These are phyloP conservation scores for Lasiosphaeris hirsuta DNA, from an alignment of 495 filamentous ascomycete genomes.

Conservation along the genomic window DNA sequence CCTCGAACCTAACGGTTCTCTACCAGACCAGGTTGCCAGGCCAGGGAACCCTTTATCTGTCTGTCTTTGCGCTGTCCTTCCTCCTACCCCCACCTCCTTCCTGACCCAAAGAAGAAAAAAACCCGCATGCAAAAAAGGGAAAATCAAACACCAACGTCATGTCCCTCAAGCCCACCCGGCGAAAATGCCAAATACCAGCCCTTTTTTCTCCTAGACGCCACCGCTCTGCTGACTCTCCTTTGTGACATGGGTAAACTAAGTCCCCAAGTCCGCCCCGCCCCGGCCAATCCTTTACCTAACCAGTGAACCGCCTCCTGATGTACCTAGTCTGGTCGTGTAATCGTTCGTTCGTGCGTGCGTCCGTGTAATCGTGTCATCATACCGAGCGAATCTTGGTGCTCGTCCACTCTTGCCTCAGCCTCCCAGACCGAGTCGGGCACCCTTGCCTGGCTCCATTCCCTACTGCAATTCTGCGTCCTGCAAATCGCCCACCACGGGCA, in stretches of 20 bases:
- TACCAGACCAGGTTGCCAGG: neutral
- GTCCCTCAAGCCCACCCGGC: neutral
- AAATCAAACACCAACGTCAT: neutral
- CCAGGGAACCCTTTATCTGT: neutral
- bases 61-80: neutral
- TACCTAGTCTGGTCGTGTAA: no score
- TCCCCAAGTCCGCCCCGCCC: no score
- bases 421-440: neutral
- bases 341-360: no score
- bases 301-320: no score
- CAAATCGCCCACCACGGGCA: conserved; percentile 34
- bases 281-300: no score
- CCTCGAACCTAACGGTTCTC: neutral
- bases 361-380: no score
- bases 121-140: neutral
- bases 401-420: neutral
- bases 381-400: neutral
- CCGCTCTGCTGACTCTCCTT: neutral
- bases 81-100: neutral
- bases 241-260: no score
- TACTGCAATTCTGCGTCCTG: conserved; percentile 16
- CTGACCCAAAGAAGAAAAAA: neutral
- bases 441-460: neutral
- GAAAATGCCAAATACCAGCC: conserved; percentile 7
- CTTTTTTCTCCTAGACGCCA: conserved; percentile 11